A percentile compares a stretch with the other conserved stretches of the same genome.
These are phyloP conservation scores for Peterozyma toletana DNA, from an alignment of 805 yeast genomes.

Conservation along the genomic window DNA sequence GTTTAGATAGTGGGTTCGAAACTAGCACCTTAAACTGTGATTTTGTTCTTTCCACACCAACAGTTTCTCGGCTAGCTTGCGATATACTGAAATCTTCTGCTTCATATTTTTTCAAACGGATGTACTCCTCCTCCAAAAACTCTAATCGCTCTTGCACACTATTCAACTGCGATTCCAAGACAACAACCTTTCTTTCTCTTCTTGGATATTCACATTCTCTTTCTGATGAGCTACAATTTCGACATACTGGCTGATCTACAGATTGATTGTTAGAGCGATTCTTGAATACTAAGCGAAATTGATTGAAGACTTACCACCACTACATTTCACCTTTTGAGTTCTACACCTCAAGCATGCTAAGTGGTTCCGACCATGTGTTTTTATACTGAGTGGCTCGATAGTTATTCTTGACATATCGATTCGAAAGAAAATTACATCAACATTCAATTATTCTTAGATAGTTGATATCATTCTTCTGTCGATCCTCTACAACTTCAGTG, in stretches of 20 bases:
- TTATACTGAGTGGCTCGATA: neutral
- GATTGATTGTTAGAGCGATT: neutral
- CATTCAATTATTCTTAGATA: no score
- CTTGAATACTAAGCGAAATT: neutral
- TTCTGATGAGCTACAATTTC: neutral
- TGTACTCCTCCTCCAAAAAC: neutral
- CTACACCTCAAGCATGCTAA: neutral
- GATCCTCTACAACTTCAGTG: no score
- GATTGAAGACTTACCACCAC: neutral
- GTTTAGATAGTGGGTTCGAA: neutral
- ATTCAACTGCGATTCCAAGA: neutral
- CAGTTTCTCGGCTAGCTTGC: neutral
- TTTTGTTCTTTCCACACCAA: conserved; percentile 5
- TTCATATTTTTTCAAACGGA: neutral
- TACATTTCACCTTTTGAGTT: neutral
- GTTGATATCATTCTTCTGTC: no score
- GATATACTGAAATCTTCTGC: neutral
- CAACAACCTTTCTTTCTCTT: neutral
- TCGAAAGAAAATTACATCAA: no score
- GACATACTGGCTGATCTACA: neutral
- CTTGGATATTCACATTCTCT: neutral
- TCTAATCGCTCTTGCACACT: neutral
- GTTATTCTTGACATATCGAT: no score
- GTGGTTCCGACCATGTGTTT: neutral
- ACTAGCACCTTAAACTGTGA: neutral